phyloP scores from a whole-genome alignment of 176 grass and related monocot genomes.

The Neostapfia colusana region DNA sequence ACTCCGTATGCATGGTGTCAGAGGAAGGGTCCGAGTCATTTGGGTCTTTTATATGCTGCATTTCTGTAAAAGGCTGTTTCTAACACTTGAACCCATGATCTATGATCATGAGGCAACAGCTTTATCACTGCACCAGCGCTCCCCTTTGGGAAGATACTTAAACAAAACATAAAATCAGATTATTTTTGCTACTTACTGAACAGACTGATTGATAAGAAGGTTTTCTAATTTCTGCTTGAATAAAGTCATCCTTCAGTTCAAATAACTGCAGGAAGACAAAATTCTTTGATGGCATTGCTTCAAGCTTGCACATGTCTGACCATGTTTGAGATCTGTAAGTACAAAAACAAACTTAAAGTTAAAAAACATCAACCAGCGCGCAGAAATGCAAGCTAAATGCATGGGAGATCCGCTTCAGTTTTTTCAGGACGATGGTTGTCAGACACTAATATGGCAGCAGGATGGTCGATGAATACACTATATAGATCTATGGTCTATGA shows the following conservation, averaged over 20 bases:
- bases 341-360: conserved; percentile 22
- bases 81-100: too few relatives aligned
- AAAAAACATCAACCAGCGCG: neutral
- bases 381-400: neutral
- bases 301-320: conserved; percentile 77
- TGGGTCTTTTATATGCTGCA: too few relatives aligned
- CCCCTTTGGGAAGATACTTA: too few relatives aligned
- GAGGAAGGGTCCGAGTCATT: too few relatives aligned
- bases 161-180: conserved; percentile 34
- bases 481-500: neutral
- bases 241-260: conserved; percentile 85
- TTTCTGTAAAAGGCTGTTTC: too few relatives aligned
- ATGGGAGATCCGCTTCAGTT: neutral
- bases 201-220: conserved; percentile 66
- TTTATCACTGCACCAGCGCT: too few relatives aligned
- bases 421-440: neutral
- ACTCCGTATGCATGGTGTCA: too few relatives aligned
- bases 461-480: neutral
- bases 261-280: conserved; percentile 87
- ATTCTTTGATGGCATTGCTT: conserved; percentile 74
- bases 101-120: too few relatives aligned
- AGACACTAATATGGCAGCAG: neutral
- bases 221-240: conserved; percentile 87
- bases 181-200: conserved; percentile 61
- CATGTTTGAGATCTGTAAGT: conserved; percentile 57